Evolutionary conservation across 2,329 filamentous ascomycete species (phyloP).

Genomic region (Neofusicoccum sp.): DNA sequence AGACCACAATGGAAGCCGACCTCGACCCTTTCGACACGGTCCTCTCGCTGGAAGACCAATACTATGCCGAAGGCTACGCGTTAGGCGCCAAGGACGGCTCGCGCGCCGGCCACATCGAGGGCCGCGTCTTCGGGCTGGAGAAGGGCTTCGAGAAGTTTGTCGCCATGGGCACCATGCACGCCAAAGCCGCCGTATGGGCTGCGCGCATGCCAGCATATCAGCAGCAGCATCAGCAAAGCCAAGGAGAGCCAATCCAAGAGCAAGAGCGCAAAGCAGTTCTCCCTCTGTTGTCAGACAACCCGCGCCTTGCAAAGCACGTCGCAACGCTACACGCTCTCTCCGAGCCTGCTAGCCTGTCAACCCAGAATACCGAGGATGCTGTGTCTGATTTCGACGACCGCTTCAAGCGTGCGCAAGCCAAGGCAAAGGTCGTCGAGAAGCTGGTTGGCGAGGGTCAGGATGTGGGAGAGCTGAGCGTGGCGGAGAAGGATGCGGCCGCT

Average conservation of each 20-base stretch:
- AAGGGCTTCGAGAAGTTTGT: constrained; percentile 93
- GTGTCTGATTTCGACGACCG: constrained; percentile 92
- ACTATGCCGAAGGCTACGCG: constrained; percentile 81
- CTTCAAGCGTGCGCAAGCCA: constrained; percentile 78
- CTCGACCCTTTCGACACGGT: constrained; percentile 58
- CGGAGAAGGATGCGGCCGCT: constrained; percentile 1
- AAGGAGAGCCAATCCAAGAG: background rate
- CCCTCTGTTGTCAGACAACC: constrained; percentile 55
- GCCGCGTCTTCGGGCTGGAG: constrained; percentile 85
- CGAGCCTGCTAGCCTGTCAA: constrained; percentile 76
- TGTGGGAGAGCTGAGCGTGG: background rate
- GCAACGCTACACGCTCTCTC: constrained; percentile 74
- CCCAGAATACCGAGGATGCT: constrained; percentile 82
- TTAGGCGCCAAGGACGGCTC: constrained; percentile 76
- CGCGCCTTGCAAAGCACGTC: constrained; percentile 76
- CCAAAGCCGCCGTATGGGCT: constrained; percentile 81
- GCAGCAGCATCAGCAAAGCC: background rate
- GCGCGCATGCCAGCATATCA: constrained; percentile 59
- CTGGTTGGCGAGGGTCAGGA: constrained; percentile 46
- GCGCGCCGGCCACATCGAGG: constrained; percentile 80
- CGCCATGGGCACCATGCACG: constrained; percentile 76
- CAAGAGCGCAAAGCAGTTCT: constrained; percentile 34
- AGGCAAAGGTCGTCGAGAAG: constrained; percentile 82
- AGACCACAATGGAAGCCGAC: constrained; percentile 25
- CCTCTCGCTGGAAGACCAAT: constrained; percentile 65